phyloP scores from a whole-genome alignment of 495 filamentous ascomycete genomes.

The Eremomyces bilateralis region DNA sequence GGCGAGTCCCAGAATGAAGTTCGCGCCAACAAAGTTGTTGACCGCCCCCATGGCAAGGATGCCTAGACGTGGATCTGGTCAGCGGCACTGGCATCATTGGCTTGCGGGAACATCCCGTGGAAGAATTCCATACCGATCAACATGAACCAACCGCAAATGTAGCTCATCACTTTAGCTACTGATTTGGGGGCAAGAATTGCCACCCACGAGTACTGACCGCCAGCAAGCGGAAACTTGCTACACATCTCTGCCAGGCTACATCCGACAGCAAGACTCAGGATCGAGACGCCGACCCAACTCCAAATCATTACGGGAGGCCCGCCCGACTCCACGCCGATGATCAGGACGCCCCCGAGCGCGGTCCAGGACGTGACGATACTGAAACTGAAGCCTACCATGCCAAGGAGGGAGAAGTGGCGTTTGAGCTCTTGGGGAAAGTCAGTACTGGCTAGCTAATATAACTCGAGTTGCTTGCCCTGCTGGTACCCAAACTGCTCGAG shows the following conservation, averaged over 20 bases:
- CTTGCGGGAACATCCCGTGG: not conserved
- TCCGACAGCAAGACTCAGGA: constrained; percentile 29
- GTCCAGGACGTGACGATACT: constrained; percentile 37
- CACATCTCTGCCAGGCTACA: constrained; percentile 39
- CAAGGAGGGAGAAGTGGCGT: constrained; percentile 32
- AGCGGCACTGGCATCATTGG: not conserved
- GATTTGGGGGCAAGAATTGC: constrained; percentile 31
- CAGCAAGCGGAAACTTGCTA: constrained; percentile 29
- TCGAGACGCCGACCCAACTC: constrained; percentile 29
- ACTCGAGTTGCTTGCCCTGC: constrained; percentile 19
- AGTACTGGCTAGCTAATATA: not conserved
- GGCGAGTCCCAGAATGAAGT: constrained; percentile 32
- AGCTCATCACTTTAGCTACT: constrained; percentile 12
- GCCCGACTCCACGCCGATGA: constrained; percentile 31
- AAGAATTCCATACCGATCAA: constrained; percentile 11
- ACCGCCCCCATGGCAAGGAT: constrained; percentile 35
- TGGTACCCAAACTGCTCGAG: constrained; percentile 19
- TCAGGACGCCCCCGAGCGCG: constrained; percentile 32
- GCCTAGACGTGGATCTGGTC: too few relatives aligned
- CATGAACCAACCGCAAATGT: constrained; percentile 18
- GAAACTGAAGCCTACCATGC: constrained; percentile 39
- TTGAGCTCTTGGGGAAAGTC: constrained; percentile 25
- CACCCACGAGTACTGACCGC: constrained; percentile 36
- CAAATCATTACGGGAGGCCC: constrained; percentile 37
- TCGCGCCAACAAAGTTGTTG: constrained; percentile 33